phyloP scores from a whole-genome alignment of 345 rosid genomes.

The Rhodomyrtus tomentosa region DNA sequence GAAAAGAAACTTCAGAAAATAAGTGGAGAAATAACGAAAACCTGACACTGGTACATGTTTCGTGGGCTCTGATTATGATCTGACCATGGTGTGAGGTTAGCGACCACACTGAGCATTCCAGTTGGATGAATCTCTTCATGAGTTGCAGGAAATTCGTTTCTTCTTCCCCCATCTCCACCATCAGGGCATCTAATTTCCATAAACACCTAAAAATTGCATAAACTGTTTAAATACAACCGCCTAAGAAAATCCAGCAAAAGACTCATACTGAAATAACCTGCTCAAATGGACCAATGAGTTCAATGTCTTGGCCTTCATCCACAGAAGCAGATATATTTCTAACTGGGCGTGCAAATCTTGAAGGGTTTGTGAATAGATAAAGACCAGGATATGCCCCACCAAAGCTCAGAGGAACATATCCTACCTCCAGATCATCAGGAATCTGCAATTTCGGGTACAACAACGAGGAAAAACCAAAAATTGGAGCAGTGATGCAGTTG shows the following conservation, averaged over 20 bases:
- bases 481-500: background rate
- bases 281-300: slow-evolving; percentile 92
- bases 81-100: slow-evolving; percentile 98
- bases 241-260: background rate
- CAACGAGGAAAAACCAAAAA: background rate
- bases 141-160: slow-evolving; percentile 53
- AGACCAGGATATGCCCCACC: slow-evolving; percentile 93
- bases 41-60: slow-evolving; percentile 99
- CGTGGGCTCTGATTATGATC: slow-evolving; percentile 99
- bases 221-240: background rate
- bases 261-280: slow-evolving; percentile 39
- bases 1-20: background rate
- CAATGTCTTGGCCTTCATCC: slow-evolving; percentile 33
- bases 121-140: slow-evolving; percentile 97
- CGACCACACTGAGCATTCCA: slow-evolving; percentile 91
- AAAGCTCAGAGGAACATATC: slow-evolving; percentile 83
- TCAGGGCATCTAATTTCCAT: slow-evolving; percentile 98
- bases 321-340: slow-evolving; percentile 40
- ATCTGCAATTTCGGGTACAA: slow-evolving; percentile 35
- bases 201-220: slow-evolving; percentile 45
- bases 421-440: slow-evolving; percentile 90
- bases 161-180: slow-evolving; percentile 92
- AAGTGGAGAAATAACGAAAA: slow-evolving; percentile 1
- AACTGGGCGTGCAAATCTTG: slow-evolving; percentile 87
- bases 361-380: slow-evolving; percentile 71